Conservation (phyloP, 2,329 filamentous ascomycete genomes). For the Cytospora piceae region DNA sequence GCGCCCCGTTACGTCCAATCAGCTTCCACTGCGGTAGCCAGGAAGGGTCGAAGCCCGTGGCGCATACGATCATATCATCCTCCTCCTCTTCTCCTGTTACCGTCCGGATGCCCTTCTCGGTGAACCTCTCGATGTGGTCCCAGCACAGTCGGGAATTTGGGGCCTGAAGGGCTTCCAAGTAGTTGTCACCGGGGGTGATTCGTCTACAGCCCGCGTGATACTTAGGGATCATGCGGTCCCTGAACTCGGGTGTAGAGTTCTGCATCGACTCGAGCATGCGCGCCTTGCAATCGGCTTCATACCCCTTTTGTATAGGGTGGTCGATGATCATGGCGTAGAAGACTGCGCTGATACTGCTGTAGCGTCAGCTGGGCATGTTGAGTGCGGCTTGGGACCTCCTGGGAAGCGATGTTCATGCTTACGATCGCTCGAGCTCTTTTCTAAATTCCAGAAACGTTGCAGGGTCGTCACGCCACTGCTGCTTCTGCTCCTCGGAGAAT, state of each 20-base stretch:
- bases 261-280: constrained; percentile 43
- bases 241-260: constrained; percentile 33
- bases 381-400: too few relatives aligned
- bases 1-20: constrained; percentile 34
- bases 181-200: too few relatives aligned
- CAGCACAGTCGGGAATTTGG: too few relatives aligned
- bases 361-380: too few relatives aligned
- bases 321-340: constrained; percentile 30
- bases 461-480: too few relatives aligned
- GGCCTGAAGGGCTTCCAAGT: too few relatives aligned
- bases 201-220: too few relatives aligned
- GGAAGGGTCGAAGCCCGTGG: constrained; percentile 38
- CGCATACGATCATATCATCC: constrained; percentile 37
- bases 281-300: constrained; percentile 42
- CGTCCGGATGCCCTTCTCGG: constrained; percentile 33
- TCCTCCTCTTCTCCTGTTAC: constrained; percentile 34
- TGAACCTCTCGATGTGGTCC: constrained; percentile 39
- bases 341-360: constrained; percentile 35
- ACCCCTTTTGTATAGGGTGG: constrained; percentile 29
- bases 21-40: constrained; percentile 34
- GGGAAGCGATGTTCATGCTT: too few relatives aligned
- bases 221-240: too few relatives aligned
- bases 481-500: too few relatives aligned
- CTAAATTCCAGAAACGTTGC: too few relatives aligned
- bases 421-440: too few relatives aligned